These are phyloP conservation scores for Volvox carteri DNA, from an alignment of 163 green algal species.

Conservation along the genomic window DNA sequence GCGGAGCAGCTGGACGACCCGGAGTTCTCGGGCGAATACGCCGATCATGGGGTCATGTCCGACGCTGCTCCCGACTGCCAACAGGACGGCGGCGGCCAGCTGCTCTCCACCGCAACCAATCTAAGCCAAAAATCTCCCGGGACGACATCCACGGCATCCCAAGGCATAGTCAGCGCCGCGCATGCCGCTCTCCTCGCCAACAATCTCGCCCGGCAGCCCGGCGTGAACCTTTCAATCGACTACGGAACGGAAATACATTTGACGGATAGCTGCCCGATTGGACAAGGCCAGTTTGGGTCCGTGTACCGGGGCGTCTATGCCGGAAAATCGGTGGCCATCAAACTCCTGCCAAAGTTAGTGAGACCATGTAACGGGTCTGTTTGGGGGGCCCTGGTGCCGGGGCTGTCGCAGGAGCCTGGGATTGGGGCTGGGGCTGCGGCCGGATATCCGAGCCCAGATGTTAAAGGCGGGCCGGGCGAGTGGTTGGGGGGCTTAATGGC, in stretches of 20 bases:
- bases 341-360: constrained; percentile 50
- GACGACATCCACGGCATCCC: not conserved
- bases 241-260: constrained; percentile 27
- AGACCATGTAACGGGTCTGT: too few relatives aligned
- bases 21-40: not conserved
- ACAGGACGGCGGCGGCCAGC: not conserved
- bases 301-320: constrained; percentile 53
- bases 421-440: too few relatives aligned
- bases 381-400: too few relatives aligned
- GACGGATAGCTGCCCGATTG: constrained; percentile 29
- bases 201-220: constrained; percentile 29
- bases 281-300: constrained; percentile 40
- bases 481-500: too few relatives aligned
- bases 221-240: constrained; percentile 44
- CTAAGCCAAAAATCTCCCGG: not conserved
- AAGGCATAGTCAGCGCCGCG: not conserved
- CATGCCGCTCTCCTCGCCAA: constrained; percentile 10
- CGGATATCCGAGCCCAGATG: too few relatives aligned
- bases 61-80: not conserved
- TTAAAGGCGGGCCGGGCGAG: too few relatives aligned
- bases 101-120: not conserved
- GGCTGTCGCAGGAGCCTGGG: too few relatives aligned
- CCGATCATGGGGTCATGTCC: not conserved
- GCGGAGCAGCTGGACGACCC: not conserved
- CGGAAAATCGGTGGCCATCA: constrained; percentile 48